phyloP scores from a whole-genome alignment of 306 rosid species.

The Potentilla sterilis region DNA sequence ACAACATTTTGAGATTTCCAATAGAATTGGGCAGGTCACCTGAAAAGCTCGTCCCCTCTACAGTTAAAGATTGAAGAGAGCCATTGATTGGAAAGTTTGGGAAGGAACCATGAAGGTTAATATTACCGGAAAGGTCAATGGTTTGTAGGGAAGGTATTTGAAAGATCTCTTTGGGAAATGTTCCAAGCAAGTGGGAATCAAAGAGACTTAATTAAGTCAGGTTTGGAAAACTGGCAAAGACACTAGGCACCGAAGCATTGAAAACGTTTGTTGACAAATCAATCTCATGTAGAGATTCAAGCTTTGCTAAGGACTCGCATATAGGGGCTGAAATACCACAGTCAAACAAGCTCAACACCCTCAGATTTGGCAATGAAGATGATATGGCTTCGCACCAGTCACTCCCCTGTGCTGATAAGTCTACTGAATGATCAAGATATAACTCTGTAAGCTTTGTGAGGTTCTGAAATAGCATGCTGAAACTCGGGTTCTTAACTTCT shows the following conservation, averaged over 20 bases:
- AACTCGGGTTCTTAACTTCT: not conserved
- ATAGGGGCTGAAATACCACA: not conserved
- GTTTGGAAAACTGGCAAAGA: conserved; percentile 12
- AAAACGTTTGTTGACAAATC: not conserved
- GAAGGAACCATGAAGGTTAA: conserved; percentile 5
- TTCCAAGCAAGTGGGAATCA: not conserved
- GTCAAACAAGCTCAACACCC: not conserved
- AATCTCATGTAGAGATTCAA: not conserved
- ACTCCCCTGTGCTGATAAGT: not conserved
- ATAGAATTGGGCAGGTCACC: conserved; percentile 24
- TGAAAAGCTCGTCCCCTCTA: not conserved
- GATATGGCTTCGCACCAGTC: not conserved
- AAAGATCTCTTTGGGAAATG: conserved; percentile 23
- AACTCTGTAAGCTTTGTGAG: not conserved
- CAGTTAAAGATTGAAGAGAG: not conserved
- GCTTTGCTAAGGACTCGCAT: not conserved
- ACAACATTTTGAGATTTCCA: conserved; percentile 12
- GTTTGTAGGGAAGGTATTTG: conserved; percentile 13
- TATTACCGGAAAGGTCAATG: not conserved
- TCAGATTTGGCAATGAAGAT: not conserved
- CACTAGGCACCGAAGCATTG: conserved; percentile 5
- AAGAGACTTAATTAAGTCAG: conserved; percentile 14
- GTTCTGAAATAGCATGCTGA: not conserved
- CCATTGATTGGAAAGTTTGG: conserved; percentile 8
- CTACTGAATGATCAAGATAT: not conserved